These are phyloP conservation scores for Paracamarosporium sp. DNA, from an alignment of 2,329 filamentous ascomycete genomes.

Conservation along the genomic window DNA sequence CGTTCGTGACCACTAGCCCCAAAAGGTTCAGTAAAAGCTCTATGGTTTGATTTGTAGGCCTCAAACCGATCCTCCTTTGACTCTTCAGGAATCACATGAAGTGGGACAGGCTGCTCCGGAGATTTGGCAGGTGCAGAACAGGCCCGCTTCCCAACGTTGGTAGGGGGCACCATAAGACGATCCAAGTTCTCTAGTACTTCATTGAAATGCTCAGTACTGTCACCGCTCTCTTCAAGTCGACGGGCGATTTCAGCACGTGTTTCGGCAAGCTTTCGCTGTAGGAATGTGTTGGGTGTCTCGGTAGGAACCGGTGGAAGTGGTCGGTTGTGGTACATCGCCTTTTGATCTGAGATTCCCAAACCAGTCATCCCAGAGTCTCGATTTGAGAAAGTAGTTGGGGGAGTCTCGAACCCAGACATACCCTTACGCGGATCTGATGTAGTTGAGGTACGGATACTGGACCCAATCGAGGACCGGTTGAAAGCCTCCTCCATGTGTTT, in stretches of 20 bases:
- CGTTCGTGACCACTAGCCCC: slow-evolving; percentile 30
- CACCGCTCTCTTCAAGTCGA: slow-evolving; percentile 54
- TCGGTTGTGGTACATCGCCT: slow-evolving; percentile 44
- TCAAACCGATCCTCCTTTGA: slow-evolving; percentile 45
- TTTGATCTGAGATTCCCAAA: slow-evolving; percentile 32
- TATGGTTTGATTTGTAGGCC: slow-evolving; percentile 35
- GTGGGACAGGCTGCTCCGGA: slow-evolving; percentile 36
- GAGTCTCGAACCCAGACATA: slow-evolving; percentile 57
- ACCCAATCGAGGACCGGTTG: slow-evolving; percentile 68
- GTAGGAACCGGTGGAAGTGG: slow-evolving; percentile 54
- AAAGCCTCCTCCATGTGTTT: slow-evolving; percentile 94
- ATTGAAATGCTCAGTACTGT: slow-evolving; percentile 60
- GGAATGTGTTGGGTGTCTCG: slow-evolving; percentile 59
- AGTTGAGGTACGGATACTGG: slow-evolving; percentile 55
- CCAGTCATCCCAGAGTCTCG: slow-evolving; percentile 42
- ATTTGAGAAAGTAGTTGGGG: slow-evolving; percentile 58
- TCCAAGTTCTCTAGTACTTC: slow-evolving; percentile 68
- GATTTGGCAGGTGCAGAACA: slow-evolving; percentile 53
- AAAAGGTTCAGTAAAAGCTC: slow-evolving; percentile 53
- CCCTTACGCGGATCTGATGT: slow-evolving; percentile 46
- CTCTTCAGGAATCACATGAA: slow-evolving; percentile 63
- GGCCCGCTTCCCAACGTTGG: slow-evolving; percentile 47
- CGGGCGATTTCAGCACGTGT: slow-evolving; percentile 64
- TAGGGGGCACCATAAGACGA: slow-evolving; percentile 58
- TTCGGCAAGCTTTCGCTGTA: slow-evolving; percentile 63